phyloP scores from a whole-genome alignment of 768 basidiomycete genomes.

The Lactifluus subvellereus region DNA sequence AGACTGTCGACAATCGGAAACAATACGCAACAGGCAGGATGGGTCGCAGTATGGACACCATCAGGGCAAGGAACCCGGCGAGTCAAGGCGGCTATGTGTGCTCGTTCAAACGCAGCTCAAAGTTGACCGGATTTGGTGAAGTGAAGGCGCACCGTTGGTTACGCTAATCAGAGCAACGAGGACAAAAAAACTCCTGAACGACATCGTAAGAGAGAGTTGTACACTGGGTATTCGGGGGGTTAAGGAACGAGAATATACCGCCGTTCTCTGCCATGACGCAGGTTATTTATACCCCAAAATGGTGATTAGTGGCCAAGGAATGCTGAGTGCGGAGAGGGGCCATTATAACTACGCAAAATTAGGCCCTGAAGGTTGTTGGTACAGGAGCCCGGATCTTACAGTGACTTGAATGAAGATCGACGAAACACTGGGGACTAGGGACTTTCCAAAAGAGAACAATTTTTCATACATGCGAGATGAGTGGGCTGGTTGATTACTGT shows the following conservation, averaged over 20 bases:
- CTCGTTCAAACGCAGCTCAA: neutral
- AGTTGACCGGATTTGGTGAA: neutral
- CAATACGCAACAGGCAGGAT: constrained; percentile 32
- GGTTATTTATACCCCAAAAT: constrained; percentile 4
- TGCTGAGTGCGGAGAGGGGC: neutral
- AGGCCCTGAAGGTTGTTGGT: neutral
- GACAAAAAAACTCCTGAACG: constrained; percentile 24
- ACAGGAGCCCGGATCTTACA: neutral
- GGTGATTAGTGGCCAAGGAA: neutral
- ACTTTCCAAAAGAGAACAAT: neutral
- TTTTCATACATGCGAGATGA: neutral
- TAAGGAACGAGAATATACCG: neutral
- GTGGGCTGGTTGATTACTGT: neutral
- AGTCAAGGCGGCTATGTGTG: constrained; percentile 23
- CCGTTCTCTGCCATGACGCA: neutral
- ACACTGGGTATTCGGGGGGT: neutral
- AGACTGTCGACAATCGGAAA: constrained; percentile 32
- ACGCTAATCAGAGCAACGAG: constrained; percentile 16
- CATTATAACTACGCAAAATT: neutral
- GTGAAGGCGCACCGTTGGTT: constrained; percentile 19
- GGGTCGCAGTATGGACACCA: constrained; percentile 28
- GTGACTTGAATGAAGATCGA: neutral
- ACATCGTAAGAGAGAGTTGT: constrained; percentile 20
- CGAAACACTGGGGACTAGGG: neutral
- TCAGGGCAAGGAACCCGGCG: constrained; percentile 30